phyloP scores from a whole-genome alignment of 2,329 filamentous ascomycete species.

The Byssochlamys sp. region DNA sequence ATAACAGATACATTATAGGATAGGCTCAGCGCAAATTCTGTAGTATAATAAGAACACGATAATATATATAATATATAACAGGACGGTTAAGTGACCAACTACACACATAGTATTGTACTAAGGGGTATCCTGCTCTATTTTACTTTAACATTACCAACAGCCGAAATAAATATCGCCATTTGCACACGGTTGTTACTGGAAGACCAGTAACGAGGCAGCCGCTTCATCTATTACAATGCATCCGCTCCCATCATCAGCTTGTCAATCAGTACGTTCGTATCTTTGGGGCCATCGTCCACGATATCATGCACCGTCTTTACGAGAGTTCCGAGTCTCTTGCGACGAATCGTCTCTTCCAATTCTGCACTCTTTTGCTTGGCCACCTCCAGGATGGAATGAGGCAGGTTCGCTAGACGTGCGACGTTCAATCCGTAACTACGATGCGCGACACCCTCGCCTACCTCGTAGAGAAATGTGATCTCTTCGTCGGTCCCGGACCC shows the following conservation, averaged over 20 bases:
- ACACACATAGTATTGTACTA: neutral
- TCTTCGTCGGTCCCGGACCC: constrained; percentile 54
- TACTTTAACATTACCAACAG: neutral
- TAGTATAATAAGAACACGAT: too few species aligned
- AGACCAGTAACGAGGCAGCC: too few species aligned
- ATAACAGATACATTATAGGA: too few species aligned
- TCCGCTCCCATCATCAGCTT: constrained; percentile 23
- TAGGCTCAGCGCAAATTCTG: too few species aligned
- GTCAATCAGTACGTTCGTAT: constrained; percentile 18
- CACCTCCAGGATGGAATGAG: constrained; percentile 64
- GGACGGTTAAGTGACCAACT: neutral
- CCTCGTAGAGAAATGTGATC: constrained; percentile 89
- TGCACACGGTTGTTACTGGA: neutral
- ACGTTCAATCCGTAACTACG: constrained; percentile 92
- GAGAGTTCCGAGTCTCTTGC: constrained; percentile 47
- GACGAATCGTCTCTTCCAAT: constrained; percentile 64
- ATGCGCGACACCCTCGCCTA: constrained; percentile 82
- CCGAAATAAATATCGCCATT: neutral
- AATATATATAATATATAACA: too few species aligned
- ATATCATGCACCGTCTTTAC: constrained; percentile 20
- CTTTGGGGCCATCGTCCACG: constrained; percentile 9
- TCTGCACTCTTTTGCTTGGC: constrained; percentile 70
- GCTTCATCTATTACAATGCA: constrained; percentile 14
- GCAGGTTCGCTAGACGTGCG: constrained; percentile 72
- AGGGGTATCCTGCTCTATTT: neutral